Base-by-base conservation (phyloP, 2,329 filamentous ascomycete genomes). In the Pseudogymnoascus sp. region DNA sequence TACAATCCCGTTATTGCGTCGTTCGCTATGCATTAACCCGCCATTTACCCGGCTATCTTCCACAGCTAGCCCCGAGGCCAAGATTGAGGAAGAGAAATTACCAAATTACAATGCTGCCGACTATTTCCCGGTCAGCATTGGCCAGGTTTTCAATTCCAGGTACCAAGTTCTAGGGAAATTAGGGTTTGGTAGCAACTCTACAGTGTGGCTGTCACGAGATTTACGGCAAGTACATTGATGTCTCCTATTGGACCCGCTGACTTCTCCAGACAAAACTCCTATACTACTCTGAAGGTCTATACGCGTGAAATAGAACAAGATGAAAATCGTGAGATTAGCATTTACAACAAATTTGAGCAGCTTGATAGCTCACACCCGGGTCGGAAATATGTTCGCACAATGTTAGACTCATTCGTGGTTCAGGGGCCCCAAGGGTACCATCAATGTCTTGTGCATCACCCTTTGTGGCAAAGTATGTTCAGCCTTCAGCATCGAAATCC, bases 321-420 rank as follows among this genome's bases (percentile, higher is more conserved):
- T 7, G 40, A 21, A 10, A 44, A 44, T 44, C 40, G 40, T 1
- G 40, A 44, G 19, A 21, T 44, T 13, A 44, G 17, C 9, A 44
- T 44, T 13, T 44, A 44, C 19, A 44, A 21, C 2, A 44, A 44
- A 6, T 21, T 44, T 1, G 17, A 44, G 17, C 40, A 44, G 40
- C 40, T 44, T 44, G 17, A 44, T 21, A 21, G 17, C 40, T 44
- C 17, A 1, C 73, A 76, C 62, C 71, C 72, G 15, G 75, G 75
- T 17, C 69, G 67, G 13, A 64, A 66, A 5, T 65, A 64, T 10
- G 64, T 78, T 5, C 70, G 76, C 40, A 66, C 66, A 0, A 64
- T 76, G 28, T 70, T 75, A 15, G 73, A 76, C 61, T 63, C 70
- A 0, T 78, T 78, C 63, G 42, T 72, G 15, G 62, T 77, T 33